Evolutionary conservation across 805 yeast species (phyloP), one percentile per base, ranked within the genome.

Genomic region (Candida glaebosa): DNA sequence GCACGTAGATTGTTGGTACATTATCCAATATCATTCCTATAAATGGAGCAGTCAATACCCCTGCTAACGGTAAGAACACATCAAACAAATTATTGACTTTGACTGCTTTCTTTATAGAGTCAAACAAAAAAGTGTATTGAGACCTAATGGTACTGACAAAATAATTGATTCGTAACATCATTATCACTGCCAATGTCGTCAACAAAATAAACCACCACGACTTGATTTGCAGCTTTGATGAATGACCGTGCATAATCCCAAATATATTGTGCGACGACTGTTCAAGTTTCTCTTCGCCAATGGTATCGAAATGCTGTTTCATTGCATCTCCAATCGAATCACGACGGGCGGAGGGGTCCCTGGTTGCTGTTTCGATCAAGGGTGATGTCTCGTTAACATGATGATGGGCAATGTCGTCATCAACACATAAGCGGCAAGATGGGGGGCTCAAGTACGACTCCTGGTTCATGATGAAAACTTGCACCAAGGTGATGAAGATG

Each of bases 81-180:
- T 77, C 81, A 44, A 77, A 77, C 37, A 75, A 54, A 43, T 59
- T 64, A 53, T 75, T 76, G 46, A 77, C 64, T 17, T 51, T 42
- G 31, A 63, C 65, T 3, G 79, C 76, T 25, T 39, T 43, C 7
- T 47, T 44, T 12, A 59, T 45, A 0, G 78, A 73, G 15, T 61
- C 61, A 33, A 77, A 60, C 40, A 77, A 53, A 48, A 59, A 77
- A 9, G 71, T 56, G 51, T 77, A 77, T 53, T 77, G 82, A n/a
- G 81, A 67, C 39, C 73, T 69, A 43, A 77, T 65, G 14, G 82
- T 77, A 18, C 82, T 81, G 38, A 77, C 82, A 55, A 77, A 77
- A 57, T 77, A 77, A 57, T 77, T 77, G 41, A 77, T 59, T 51
- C 82, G 61, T 44, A 77, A 63, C 82, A 77, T 77, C 58, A 73